phyloP scores from a whole-genome alignment of 495 filamentous ascomycete species.

The Penicillium steckii region DNA sequence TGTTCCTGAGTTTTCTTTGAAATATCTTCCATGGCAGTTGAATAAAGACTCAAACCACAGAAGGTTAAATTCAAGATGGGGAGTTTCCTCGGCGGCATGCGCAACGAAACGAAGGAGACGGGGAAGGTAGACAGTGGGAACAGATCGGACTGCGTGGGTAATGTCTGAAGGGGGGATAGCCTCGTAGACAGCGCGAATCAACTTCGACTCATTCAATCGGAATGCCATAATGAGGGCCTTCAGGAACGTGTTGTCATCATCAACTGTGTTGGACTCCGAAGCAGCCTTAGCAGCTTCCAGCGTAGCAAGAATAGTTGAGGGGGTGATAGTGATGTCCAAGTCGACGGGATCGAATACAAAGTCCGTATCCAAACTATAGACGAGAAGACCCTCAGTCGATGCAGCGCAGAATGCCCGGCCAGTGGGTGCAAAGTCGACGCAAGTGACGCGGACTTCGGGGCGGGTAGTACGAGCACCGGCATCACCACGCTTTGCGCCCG shows the following conservation, averaged over 20 bases:
- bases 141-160: slow-evolving; percentile 68
- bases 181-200: slow-evolving; percentile 84
- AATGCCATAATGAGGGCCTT: slow-evolving; percentile 97
- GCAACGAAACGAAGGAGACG: slow-evolving; percentile 83
- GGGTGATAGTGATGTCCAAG: slow-evolving; percentile 88
- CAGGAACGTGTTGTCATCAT: slow-evolving; percentile 70
- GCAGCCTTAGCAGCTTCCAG: slow-evolving; percentile 52
- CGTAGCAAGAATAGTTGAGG: slow-evolving; percentile 71
- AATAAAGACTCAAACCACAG: slow-evolving; percentile 88
- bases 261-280: slow-evolving; percentile 24
- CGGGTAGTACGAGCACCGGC: slow-evolving; percentile 68
- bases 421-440: slow-evolving; percentile 83
- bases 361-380: slow-evolving; percentile 82
- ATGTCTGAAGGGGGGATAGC: slow-evolving; percentile 75
- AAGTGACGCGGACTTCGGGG: slow-evolving; percentile 83
- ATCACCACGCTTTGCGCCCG: slow-evolving; percentile 84
- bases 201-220: slow-evolving; percentile 76
- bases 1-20: slow-evolving; percentile 73
- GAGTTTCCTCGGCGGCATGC: slow-evolving; percentile 80
- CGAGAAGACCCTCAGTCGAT: slow-evolving; percentile 87
- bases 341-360: slow-evolving; percentile 92
- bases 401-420: slow-evolving; percentile 92
- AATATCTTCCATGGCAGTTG: slow-evolving; percentile 74
- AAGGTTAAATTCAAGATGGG: slow-evolving; percentile 91
- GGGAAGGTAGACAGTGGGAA: slow-evolving; percentile 85